Percentiles rank a stretch among this genome's conserved stretches.
phyloP scores from a whole-genome alignment of 202 grass and related monocot species.

The Schoenoplectus triqueter region DNA sequence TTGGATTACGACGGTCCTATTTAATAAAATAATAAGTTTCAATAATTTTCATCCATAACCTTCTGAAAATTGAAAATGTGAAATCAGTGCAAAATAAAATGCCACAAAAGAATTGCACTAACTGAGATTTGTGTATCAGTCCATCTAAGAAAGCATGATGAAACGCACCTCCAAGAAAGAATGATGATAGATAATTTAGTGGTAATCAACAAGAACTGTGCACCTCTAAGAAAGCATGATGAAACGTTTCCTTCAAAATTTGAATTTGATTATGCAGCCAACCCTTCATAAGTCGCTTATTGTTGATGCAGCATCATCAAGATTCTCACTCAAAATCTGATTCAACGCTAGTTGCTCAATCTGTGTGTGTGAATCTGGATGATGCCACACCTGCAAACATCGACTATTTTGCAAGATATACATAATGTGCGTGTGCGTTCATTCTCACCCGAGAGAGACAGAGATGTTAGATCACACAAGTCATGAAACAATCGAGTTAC shows the following conservation, averaged over 20 bases:
- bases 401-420: slow-evolving; percentile 15
- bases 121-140: neutral
- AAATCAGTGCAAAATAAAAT: neutral
- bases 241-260: neutral
- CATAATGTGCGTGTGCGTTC: neutral
- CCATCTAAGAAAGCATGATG: no score
- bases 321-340: slow-evolving; percentile 43
- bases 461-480: no score
- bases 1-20: neutral
- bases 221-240: slow-evolving; percentile 6
- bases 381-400: slow-evolving; percentile 54
- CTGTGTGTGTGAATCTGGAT: slow-evolving; percentile 49
- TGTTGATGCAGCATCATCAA: slow-evolving; percentile 60
- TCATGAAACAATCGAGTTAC: no score
- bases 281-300: slow-evolving; percentile 36
- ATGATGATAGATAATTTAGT: no score
- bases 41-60: neutral
- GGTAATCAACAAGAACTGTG: neutral
- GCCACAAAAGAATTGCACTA: neutral
- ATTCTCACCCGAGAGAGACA: no score
- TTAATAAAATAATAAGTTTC: neutral
- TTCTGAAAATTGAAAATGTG: neutral
- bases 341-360: neutral
- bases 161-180: no score
- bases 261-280: no score